These are phyloP conservation scores for Tuber calosporum DNA, from an alignment of 495 filamentous ascomycete species.

Conservation along the genomic window DNA sequence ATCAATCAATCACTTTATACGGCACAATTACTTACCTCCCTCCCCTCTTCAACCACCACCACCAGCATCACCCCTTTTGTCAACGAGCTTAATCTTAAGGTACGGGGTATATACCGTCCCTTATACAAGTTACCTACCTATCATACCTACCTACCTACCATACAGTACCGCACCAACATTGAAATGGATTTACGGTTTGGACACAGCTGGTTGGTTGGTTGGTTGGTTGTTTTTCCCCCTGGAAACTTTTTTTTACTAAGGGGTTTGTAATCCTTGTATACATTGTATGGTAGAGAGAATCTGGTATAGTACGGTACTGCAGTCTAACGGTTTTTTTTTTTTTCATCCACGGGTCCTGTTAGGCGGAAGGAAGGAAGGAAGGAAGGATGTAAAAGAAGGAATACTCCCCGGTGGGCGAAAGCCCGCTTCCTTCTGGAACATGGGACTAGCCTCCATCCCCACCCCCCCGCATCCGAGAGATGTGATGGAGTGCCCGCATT, in stretches of 20 bases:
- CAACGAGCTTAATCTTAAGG: constrained; percentile 5
- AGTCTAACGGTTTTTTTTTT: neutral
- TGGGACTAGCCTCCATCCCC: too few species aligned
- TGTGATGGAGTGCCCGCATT: neutral
- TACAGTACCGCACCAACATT: neutral
- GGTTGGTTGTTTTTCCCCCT: neutral
- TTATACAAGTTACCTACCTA: neutral
- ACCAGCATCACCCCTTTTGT: neutral
- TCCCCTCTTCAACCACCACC: neutral
- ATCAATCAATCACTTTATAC: neutral
- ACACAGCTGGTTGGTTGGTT: neutral
- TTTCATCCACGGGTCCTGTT: neutral
- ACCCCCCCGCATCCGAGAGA: neutral
- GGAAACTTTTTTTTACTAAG: neutral
- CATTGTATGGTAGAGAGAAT: neutral
- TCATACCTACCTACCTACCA: too few species aligned
- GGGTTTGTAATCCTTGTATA: neutral
- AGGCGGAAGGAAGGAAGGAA: neutral
- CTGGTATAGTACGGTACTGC: too few species aligned
- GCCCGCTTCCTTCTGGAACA: neutral
- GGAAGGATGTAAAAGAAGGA: neutral
- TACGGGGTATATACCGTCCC: constrained; percentile 3
- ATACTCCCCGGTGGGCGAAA: neutral
- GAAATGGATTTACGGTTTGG: too few species aligned
- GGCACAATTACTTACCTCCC: neutral